Conservation (phyloP, 202 grass and related monocot genomes). For the Panicum hallii region DNA sequence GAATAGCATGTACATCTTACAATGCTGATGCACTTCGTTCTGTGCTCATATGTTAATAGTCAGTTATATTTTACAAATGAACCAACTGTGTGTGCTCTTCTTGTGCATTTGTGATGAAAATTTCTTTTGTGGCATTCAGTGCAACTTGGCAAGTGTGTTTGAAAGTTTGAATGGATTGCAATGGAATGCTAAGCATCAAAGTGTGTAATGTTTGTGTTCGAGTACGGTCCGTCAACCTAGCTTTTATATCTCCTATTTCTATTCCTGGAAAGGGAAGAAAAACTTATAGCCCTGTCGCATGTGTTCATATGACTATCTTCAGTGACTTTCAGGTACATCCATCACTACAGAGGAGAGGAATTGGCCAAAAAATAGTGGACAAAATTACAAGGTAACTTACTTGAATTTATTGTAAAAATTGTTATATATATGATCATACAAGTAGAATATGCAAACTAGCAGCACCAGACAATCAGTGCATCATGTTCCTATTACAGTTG, state of each 20-base stretch:
- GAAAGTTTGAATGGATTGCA: constrained; percentile 15
- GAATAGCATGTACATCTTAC: neutral
- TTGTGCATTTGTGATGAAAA: constrained; percentile 15
- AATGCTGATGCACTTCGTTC: neutral
- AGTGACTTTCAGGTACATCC: constrained; percentile 90
- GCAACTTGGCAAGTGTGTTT: neutral
- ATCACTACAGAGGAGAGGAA: constrained; percentile 73
- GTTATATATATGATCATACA: neutral
- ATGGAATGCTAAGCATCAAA: neutral
- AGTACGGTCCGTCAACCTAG: neutral
- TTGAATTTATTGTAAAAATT: neutral
- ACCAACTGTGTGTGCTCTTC: neutral
- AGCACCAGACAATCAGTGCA: neutral
- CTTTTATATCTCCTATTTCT: neutral
- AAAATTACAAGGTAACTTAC: constrained; percentile 74
- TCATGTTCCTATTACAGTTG: neutral
- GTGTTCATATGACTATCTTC: constrained; percentile 62
- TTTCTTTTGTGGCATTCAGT: neutral
- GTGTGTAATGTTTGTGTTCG: neutral
- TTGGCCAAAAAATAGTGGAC: constrained; percentile 81
- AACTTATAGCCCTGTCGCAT: neutral
- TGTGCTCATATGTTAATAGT: neutral
- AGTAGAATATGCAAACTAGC: neutral
- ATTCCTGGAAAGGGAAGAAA: neutral
- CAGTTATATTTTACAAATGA: constrained; percentile 14